A percentile compares a stretch with the other conserved stretches of the same genome.
Evolutionary conservation across 2,329 filamentous ascomycete species (phyloP).

Genomic region (Waltergamsia citrina): DNA sequence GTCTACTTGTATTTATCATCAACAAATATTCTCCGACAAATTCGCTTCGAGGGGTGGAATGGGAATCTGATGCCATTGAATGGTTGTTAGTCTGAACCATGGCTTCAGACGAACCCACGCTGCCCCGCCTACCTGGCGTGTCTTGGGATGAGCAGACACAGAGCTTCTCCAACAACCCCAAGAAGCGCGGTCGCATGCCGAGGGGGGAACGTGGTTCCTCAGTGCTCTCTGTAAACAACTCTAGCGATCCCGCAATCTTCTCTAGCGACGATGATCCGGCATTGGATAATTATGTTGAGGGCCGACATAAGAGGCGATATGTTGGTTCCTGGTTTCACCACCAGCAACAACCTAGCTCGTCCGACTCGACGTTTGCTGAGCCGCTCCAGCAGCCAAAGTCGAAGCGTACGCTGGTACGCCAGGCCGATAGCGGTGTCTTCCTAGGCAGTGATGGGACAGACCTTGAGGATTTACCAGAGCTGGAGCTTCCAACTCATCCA

Average conservation of each 20-base stretch:
- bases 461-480: slow-evolving; percentile 20
- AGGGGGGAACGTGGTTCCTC: slow-evolving; percentile 14
- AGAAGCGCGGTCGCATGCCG: slow-evolving; percentile 26
- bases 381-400: slow-evolving; percentile 16
- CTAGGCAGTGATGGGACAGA: slow-evolving; percentile 52
- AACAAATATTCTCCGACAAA: not conserved
- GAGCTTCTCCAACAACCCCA: slow-evolving; percentile 26
- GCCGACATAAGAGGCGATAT: slow-evolving; percentile 51
- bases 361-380: slow-evolving; percentile 37
- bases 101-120: slow-evolving; percentile 26
- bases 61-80: too few relatives aligned
- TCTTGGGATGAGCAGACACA: slow-evolving; percentile 28
- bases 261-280: slow-evolving; percentile 64
- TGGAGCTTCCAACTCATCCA: slow-evolving; percentile 12
- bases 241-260: slow-evolving; percentile 63
- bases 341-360: slow-evolving; percentile 38
- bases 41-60: not conserved
- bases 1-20: too few relatives aligned
- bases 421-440: slow-evolving; percentile 61
- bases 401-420: slow-evolving; percentile 46
- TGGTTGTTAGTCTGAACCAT: too few relatives aligned
- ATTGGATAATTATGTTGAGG: slow-evolving; percentile 52
- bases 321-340: slow-evolving; percentile 61
- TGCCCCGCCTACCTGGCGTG: slow-evolving; percentile 27
- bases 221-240: slow-evolving; percentile 35